Conservation (phyloP, 179 eudicot genomes). For the Pouteria campechiana region DNA sequence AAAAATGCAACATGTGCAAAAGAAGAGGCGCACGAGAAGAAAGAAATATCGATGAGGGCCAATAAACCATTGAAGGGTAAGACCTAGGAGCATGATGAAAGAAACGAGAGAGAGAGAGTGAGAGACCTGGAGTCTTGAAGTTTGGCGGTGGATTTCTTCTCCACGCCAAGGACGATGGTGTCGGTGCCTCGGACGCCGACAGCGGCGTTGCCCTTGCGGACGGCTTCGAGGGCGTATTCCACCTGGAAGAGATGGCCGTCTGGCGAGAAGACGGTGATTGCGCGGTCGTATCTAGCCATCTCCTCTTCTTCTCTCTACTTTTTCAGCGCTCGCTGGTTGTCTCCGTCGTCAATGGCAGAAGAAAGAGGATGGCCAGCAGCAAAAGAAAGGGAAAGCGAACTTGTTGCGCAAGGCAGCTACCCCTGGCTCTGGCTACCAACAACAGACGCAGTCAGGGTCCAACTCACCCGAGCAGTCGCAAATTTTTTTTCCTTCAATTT, state of each 20-base stretch:
- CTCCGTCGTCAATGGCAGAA: too few species aligned
- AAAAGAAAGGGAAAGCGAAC: too few species aligned
- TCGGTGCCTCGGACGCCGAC: conserved; percentile 96
- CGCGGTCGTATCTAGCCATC: conserved; percentile 96
- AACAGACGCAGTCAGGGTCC: too few species aligned
- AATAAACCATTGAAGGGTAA: not conserved
- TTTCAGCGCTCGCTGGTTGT: not conserved
- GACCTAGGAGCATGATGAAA: not conserved
- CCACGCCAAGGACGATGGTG: conserved; percentile 84
- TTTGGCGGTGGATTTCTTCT: conserved; percentile 88
- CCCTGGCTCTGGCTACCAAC: too few species aligned
- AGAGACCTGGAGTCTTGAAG: conserved; percentile 83
- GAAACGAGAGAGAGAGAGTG: not conserved
- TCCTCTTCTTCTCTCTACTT: not conserved
- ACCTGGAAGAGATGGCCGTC: conserved; percentile 97
- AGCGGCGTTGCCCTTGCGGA: conserved; percentile 98
- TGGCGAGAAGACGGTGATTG: conserved; percentile 94
- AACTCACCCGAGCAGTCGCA: too few species aligned
- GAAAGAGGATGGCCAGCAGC: too few species aligned
- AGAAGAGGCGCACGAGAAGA: not conserved
- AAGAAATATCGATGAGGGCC: not conserved
- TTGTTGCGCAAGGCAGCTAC: too few species aligned
- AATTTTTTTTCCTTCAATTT: too few species aligned
- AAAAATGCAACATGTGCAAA: too few species aligned
- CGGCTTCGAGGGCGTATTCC: conserved; percentile 97